These are phyloP conservation scores for Microcyclospora pomicola DNA, from an alignment of 2,329 filamentous ascomycete species.

Conservation along the genomic window DNA sequence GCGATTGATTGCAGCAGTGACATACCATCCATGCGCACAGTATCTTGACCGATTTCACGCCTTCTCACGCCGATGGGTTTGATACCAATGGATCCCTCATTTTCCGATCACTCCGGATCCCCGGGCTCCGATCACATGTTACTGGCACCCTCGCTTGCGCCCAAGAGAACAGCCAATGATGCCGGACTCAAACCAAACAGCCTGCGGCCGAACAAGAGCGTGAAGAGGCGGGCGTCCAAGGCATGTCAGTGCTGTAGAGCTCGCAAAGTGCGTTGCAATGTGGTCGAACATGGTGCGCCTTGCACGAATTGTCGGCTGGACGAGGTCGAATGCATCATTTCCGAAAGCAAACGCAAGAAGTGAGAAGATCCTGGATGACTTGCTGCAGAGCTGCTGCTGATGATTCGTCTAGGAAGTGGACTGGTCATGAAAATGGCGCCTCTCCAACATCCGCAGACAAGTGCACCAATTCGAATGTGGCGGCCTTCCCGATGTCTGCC, in stretches of 20 bases:
- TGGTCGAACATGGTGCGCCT: slow-evolving; percentile 70
- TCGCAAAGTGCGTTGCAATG: slow-evolving; percentile 86
- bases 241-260: slow-evolving; percentile 80
- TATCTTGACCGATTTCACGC: background rate
- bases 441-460: too few relatives aligned
- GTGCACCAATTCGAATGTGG: too few relatives aligned
- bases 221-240: slow-evolving; percentile 78
- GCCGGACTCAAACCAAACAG: slow-evolving; percentile 40
- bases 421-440: too few relatives aligned
- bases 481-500: slow-evolving; percentile 18
- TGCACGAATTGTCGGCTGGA: slow-evolving; percentile 80
- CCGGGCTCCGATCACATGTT: slow-evolving; percentile 9
- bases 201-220: slow-evolving; percentile 37
- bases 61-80: slow-evolving; percentile 9
- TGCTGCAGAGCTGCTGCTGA: slow-evolving; percentile 7
- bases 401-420: too few relatives aligned
- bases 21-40: background rate
- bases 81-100: slow-evolving; percentile 9
- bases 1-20: too few relatives aligned
- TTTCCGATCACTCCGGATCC: slow-evolving; percentile 19
- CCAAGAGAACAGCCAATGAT: slow-evolving; percentile 44
- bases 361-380: slow-evolving; percentile 34
- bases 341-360: slow-evolving; percentile 72
- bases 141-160: background rate
- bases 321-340: slow-evolving; percentile 56